A percentile compares a stretch with the other conserved stretches of the same genome.
These are phyloP conservation scores for Cichorium intybus DNA, from an alignment of 140 eudicot genomes.

Conservation along the genomic window DNA sequence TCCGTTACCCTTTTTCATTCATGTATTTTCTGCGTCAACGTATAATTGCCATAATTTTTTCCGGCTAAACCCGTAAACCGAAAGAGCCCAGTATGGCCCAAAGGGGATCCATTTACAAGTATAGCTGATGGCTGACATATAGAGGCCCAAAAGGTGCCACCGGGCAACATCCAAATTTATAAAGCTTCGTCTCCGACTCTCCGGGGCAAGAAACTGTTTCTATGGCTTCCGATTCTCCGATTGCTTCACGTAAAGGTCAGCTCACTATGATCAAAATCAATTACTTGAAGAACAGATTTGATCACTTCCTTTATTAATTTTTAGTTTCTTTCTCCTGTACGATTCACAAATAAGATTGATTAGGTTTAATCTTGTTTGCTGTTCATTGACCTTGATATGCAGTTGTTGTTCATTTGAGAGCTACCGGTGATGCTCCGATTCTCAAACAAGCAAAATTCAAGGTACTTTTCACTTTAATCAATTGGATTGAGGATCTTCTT, in stretches of 20 bases:
- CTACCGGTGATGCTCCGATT: constrained; percentile 98
- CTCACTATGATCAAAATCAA: constrained; percentile 12
- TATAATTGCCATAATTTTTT: no score
- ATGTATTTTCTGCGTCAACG: no score
- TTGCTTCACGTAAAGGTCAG: constrained; percentile 40
- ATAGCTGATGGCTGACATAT: background rate
- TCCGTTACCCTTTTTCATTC: no score
- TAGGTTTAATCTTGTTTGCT: constrained; percentile 5
- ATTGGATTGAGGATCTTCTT: background rate
- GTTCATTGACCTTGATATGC: constrained; percentile 6
- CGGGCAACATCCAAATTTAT: background rate
- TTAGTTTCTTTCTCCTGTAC: background rate
- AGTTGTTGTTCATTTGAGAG: constrained; percentile 83
- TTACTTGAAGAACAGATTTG: constrained; percentile 2
- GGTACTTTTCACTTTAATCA: constrained; percentile 35
- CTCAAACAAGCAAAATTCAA: constrained; percentile 94
- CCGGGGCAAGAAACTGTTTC: background rate
- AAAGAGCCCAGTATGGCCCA: background rate
- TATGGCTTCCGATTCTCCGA: constrained; percentile 38
- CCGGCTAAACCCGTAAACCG: background rate
- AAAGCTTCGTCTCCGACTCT: background rate
- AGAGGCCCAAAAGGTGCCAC: background rate
- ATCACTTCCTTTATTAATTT: background rate
- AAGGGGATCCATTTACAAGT: background rate
- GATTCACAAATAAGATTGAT: background rate